Evolutionary conservation across 352 stramenopile genomes (phyloP).

Genomic region (Pelagophyceae sp.): DNA sequence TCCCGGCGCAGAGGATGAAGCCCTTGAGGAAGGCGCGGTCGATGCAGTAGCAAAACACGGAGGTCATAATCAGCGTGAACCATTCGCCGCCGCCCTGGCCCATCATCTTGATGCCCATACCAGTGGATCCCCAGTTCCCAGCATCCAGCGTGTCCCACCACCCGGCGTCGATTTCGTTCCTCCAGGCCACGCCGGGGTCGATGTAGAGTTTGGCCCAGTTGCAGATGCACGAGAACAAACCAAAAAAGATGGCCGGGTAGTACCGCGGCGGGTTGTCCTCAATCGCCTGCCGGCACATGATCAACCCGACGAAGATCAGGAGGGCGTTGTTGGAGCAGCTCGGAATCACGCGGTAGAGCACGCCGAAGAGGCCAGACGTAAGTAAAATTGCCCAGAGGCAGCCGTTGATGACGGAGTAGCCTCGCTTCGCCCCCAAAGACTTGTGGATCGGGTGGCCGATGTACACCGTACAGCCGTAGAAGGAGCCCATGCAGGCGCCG

Average conservation of each 20-base stretch:
- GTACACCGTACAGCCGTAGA: conserved; percentile 43
- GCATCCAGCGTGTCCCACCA: conserved; percentile 8
- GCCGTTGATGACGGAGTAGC: conserved; percentile 42
- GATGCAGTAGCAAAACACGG: conserved; percentile 20
- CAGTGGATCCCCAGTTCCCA: conserved; percentile 9
- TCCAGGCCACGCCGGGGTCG: conserved; percentile 2
- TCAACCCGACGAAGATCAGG: conserved; percentile 29
- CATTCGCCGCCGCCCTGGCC: conserved; percentile 13
- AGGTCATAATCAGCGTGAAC: conserved; percentile 4
- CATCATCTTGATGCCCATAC: conserved; percentile 18
- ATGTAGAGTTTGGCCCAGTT: conserved; percentile 22
- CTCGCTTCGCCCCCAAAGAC: conserved; percentile 30
- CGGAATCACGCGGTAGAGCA: conserved; percentile 20
- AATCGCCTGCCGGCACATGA: conserved; percentile 27
- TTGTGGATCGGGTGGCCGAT: conserved; percentile 47
- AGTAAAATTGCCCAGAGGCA: conserved; percentile 34
- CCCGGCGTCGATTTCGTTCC: not conserved
- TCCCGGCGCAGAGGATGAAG: not conserved
- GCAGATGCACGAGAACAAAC: not conserved
- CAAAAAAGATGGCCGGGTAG: conserved; percentile 23
- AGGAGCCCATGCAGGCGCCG: conserved; percentile 37
- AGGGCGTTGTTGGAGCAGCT: not conserved
- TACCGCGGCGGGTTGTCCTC: conserved; percentile 17
- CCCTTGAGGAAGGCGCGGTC: conserved; percentile 5
- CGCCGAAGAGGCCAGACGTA: conserved; percentile 25